Evolutionary conservation across 2,329 filamentous ascomycete genomes (phyloP).

Genomic region (Colletotrichum ledebouriae): DNA sequence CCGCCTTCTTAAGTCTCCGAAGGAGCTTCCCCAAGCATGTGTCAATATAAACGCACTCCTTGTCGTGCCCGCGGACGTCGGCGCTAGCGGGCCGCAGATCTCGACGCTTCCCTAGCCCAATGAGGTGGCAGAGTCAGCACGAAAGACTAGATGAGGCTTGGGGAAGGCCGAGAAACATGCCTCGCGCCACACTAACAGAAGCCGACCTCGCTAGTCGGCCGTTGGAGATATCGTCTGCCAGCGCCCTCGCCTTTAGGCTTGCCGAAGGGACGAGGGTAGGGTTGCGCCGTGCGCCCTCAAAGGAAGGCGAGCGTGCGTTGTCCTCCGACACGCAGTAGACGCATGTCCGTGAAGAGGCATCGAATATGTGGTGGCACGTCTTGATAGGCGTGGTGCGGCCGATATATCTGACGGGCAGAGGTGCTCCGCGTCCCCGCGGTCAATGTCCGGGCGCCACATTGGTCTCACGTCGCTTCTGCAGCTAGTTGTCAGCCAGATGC

Average conservation of each 20-base stretch:
- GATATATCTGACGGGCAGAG: conserved; percentile 11
- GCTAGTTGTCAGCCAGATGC: conserved; percentile 7
- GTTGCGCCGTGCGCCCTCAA: not conserved
- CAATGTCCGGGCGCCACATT: conserved; percentile 9
- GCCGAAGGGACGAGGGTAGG: not conserved
- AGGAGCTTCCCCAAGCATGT: not conserved
- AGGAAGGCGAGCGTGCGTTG: not conserved
- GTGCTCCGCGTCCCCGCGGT: not conserved
- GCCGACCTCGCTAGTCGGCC: conserved; percentile 2
- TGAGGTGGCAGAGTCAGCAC: not conserved
- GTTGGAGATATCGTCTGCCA: not conserved
- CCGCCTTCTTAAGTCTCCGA: not conserved
- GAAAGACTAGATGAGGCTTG: conserved; percentile 2
- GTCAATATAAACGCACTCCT: not conserved
- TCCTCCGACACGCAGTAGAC: not conserved
- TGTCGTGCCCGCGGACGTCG: not conserved
- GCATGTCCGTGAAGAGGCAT: not conserved
- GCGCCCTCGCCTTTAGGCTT: conserved; percentile 3
- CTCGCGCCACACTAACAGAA: not conserved
- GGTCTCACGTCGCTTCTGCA: not conserved
- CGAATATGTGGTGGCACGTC: not conserved
- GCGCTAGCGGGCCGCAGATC: conserved; percentile 5
- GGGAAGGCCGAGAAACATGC: conserved; percentile 22
- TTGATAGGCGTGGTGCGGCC: conserved; percentile 4
- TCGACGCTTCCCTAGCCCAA: not conserved